A percentile compares a stretch with the other conserved stretches of the same genome.
Conservation (phyloP, 2,329 filamentous ascomycete species). For the Microsporum ferrugineum region DNA sequence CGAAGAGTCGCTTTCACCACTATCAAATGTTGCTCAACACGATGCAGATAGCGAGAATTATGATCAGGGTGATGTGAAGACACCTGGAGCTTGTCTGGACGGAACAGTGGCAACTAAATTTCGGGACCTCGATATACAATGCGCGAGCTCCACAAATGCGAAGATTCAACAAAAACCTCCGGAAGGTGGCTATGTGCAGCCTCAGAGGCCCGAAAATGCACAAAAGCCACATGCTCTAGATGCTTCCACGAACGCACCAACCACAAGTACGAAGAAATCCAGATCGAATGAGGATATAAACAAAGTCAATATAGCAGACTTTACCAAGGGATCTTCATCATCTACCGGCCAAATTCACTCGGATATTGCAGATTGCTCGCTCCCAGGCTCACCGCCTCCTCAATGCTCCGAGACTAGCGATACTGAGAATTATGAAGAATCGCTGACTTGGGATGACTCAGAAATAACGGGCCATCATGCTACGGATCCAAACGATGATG, state of each 20-base stretch:
- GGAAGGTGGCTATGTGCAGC: background rate
- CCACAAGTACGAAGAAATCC: background rate
- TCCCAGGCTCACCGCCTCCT: background rate
- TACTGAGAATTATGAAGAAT: conserved; percentile 19
- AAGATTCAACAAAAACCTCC: too few species aligned
- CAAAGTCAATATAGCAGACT: background rate
- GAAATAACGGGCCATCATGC: conserved; percentile 53
- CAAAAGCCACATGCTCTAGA: background rate
- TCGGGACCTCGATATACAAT: conserved; percentile 29
- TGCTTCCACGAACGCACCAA: background rate
- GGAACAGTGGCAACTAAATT: conserved; percentile 31
- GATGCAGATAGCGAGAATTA: background rate
- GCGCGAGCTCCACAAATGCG: background rate
- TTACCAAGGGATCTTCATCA: background rate
- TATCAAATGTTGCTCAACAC: background rate
- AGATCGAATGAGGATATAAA: background rate
- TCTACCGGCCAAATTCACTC: background rate
- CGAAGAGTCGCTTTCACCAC: conserved; percentile 23
- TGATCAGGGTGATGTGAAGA: conserved; percentile 20
- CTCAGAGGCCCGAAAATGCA: background rate
- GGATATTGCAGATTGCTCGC: background rate
- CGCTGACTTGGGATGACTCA: conserved; percentile 45
- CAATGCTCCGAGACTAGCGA: background rate
- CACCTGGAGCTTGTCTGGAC: conserved; percentile 20
- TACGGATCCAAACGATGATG: conserved; percentile 48